Evolutionary conservation across 2,329 filamentous ascomycete species (phyloP).

Genomic region (Diplodia corticola): DNA sequence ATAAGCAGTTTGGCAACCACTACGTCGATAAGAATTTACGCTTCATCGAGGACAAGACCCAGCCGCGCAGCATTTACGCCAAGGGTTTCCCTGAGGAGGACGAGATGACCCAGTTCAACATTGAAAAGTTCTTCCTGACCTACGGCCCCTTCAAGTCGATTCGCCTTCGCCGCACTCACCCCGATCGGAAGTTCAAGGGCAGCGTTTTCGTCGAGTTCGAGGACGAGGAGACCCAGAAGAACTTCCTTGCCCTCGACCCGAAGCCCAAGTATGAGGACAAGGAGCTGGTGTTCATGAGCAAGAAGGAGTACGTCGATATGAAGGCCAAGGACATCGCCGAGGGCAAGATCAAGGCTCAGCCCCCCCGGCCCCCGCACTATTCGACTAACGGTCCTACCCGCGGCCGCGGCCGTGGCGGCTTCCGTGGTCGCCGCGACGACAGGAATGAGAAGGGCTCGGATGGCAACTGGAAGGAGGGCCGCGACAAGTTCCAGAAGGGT

Average conservation of each 20-base stretch:
- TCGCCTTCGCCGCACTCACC: conserved; percentile 75
- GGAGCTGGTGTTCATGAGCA: conserved; percentile 79
- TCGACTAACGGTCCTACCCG: conserved; percentile 27
- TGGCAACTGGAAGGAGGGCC: conserved; percentile 29
- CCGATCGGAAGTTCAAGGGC: conserved; percentile 81
- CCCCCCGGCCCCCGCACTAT: conserved; percentile 24
- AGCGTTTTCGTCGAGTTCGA: conserved; percentile 94
- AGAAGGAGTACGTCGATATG: conserved; percentile 73
- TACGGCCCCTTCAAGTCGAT: conserved; percentile 79
- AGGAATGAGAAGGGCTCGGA: conserved; percentile 27
- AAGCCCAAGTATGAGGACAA: conserved; percentile 82
- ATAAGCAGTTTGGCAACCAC: conserved; percentile 48
- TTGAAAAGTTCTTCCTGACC: conserved; percentile 86
- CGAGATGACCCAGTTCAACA: conserved; percentile 84
- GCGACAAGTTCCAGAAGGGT: conserved; percentile 36
- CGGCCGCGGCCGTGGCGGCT: conserved; percentile 34
- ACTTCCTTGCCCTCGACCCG: conserved; percentile 77
- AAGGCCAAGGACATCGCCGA: conserved; percentile 49
- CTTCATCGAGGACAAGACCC: conserved; percentile 63
- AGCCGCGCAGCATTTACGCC: conserved; percentile 78
- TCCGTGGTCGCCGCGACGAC: conserved; percentile 28
- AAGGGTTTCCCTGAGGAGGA: conserved; percentile 91
- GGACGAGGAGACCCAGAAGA: conserved; percentile 72
- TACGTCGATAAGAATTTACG: conserved; percentile 55
- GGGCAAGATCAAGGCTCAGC: conserved; percentile 39